Evolutionary conservation across 495 filamentous ascomycete species (phyloP).

Genomic region (Massariosphaeria phaeospora): DNA sequence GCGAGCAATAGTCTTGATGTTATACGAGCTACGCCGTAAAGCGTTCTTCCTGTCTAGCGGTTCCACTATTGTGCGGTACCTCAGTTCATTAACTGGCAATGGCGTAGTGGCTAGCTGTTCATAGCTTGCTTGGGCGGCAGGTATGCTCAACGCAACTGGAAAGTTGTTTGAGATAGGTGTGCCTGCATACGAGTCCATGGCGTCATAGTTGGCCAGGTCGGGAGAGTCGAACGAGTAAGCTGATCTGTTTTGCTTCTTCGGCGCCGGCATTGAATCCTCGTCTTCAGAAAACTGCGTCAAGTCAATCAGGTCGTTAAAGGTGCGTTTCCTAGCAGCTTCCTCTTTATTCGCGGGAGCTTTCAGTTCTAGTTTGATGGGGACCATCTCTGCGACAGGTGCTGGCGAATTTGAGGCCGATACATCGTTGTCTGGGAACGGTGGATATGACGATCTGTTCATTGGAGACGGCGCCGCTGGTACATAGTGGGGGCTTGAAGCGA

Average conservation of each 20-base stretch:
- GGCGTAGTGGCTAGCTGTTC: slow-evolving; percentile 15
- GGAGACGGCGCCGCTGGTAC: neutral
- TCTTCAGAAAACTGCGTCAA: slow-evolving; percentile 45
- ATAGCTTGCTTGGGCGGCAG: neutral
- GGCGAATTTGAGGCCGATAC: slow-evolving; percentile 3
- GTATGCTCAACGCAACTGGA: neutral
- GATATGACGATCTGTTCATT: neutral
- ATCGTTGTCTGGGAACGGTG: slow-evolving; percentile 1
- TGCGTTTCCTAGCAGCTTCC: slow-evolving; percentile 45
- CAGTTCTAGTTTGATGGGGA: slow-evolving; percentile 11
- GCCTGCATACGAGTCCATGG: slow-evolving; percentile 5
- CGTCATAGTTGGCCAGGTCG: neutral
- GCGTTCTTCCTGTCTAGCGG: slow-evolving; percentile 48
- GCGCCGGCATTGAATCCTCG: slow-evolving; percentile 34
- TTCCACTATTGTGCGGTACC: slow-evolving; percentile 35
- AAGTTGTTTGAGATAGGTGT: slow-evolving; percentile 6
- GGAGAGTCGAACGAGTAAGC: slow-evolving; percentile 6
- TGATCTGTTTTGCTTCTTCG: slow-evolving; percentile 24
- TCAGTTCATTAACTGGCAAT: slow-evolving; percentile 38
- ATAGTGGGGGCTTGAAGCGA: neutral
- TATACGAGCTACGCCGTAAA: slow-evolving; percentile 47
- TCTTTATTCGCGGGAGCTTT: slow-evolving; percentile 37
- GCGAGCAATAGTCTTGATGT: slow-evolving; percentile 59
- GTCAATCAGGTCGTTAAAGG: slow-evolving; percentile 49
- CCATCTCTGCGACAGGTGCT: slow-evolving; percentile 20